Conservation (phyloP, 768 basidiomycete genomes). For the Leucogyrophana mollusca region DNA sequence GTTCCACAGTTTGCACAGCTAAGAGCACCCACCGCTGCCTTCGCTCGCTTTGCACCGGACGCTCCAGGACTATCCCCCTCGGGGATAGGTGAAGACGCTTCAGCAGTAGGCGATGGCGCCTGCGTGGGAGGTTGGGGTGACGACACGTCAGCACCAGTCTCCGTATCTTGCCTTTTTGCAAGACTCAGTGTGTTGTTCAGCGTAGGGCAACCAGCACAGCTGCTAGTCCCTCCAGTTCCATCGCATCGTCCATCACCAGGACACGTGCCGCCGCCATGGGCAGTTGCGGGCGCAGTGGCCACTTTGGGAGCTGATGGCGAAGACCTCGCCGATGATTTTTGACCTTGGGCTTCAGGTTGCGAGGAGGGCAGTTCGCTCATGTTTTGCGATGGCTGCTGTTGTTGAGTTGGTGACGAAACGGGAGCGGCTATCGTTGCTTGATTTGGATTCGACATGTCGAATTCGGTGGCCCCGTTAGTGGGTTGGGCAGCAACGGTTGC, state of each 20-base stretch:
- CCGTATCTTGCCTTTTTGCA: slow-evolving; percentile 39
- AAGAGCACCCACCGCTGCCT: slow-evolving; percentile 64
- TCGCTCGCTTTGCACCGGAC: slow-evolving; percentile 22
- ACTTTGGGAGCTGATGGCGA: slow-evolving; percentile 26
- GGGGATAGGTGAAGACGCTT: slow-evolving; percentile 32
- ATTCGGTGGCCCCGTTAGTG: slow-evolving; percentile 33
- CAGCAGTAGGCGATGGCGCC: slow-evolving; percentile 27
- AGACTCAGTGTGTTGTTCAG: slow-evolving; percentile 80
- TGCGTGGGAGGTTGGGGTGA: slow-evolving; percentile 14
- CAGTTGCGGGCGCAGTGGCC: slow-evolving; percentile 30
- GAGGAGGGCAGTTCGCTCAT: slow-evolving; percentile 24
- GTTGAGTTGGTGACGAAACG: slow-evolving; percentile 22
- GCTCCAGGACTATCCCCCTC: slow-evolving; percentile 29
- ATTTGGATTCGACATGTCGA: slow-evolving; percentile 36
- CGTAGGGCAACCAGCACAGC: slow-evolving; percentile 95
- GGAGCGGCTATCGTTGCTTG: slow-evolving; percentile 32
- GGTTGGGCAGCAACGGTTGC: slow-evolving; percentile 32
- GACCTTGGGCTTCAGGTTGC: slow-evolving; percentile 24
- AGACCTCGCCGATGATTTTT: slow-evolving; percentile 23
- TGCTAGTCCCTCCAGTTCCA: slow-evolving; percentile 91
- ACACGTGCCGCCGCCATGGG: slow-evolving; percentile 66
- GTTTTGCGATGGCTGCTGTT: slow-evolving; percentile 29
- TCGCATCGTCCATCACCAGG: slow-evolving; percentile 98
- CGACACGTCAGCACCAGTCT: slow-evolving; percentile 27
- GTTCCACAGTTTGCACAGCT: slow-evolving; percentile 89